phyloP scores from a whole-genome alignment of 768 basidiomycete species.

The Serendipita sp. region DNA sequence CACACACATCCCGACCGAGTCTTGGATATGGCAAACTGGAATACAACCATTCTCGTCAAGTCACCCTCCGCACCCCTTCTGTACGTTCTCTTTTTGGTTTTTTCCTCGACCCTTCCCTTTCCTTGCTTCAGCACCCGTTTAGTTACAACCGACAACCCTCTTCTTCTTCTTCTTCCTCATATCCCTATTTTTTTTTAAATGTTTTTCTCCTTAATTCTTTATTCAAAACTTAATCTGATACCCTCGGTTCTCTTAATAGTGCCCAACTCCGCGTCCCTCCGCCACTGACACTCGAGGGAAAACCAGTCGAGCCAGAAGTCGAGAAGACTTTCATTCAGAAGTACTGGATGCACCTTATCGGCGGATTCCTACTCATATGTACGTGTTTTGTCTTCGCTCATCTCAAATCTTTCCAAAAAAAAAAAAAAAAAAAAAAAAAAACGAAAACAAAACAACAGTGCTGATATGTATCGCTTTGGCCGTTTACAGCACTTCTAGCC shows the following conservation, averaged over 20 bases:
- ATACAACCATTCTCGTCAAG: not conserved
- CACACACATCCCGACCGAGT: not conserved
- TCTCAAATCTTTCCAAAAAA: too few relatives aligned
- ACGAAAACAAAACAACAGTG: too few relatives aligned
- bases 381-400: too few relatives aligned
- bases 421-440: too few relatives aligned
- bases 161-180: too few relatives aligned
- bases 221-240: not conserved
- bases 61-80: not conserved
- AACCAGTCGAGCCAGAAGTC: slow-evolving; percentile 38
- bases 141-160: too few relatives aligned
- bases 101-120: too few relatives aligned
- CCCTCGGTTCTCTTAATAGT: slow-evolving; percentile 24
- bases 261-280: slow-evolving; percentile 55
- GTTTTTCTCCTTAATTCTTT: not conserved
- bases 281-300: slow-evolving; percentile 48
- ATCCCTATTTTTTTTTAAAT: too few relatives aligned
- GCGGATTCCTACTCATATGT: not conserved
- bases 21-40: not conserved
- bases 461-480: too few relatives aligned
- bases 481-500: too few relatives aligned
- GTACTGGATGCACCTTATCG: slow-evolving; percentile 61
- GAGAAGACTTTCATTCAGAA: slow-evolving; percentile 78
- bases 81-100: not conserved
- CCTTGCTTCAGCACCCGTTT: too few relatives aligned